Evolutionary conservation across 345 rosid genomes (phyloP), one percentile per base, ranked within the genome.

Genomic region (Murraya paniculata): DNA sequence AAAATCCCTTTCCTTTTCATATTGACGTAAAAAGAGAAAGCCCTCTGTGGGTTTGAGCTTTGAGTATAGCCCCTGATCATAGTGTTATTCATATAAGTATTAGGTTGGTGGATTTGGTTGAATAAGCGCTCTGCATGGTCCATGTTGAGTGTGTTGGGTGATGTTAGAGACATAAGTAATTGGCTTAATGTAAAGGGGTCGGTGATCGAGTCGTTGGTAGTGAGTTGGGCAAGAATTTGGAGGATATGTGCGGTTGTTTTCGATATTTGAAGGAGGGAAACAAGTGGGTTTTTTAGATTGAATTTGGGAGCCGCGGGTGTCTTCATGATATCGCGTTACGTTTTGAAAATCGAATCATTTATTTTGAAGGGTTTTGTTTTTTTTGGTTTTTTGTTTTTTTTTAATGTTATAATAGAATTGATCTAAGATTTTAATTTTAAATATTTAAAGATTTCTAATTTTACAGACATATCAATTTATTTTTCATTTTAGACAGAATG

Each of bases 221-320:
- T 71, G 75, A 84, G 77, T 57, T 78, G 90, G 70, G 87, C 84
- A 58, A 84, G 88, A 74, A 84, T 80, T 78, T 85, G 84, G 77
- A 35, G 84, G 79, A 87, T 76, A 41, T 83, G 87, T 61, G 81
- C 57, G 31, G 55, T 35, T 66, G 81, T 57, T 74, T 74, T 81
- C 74, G 84, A 78, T 22, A 56, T 55, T 50, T 73, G 88, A 28
- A 83, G 77, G 33, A 88, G 79, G 7, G 79, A 73, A 45, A 80
- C 14, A 62, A 80, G 71, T 25, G 79, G 76, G 68, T 25, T 39
- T 62, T 41, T 53, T 28, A 60, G 59, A 25, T 50, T 65, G 56
- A 60, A 13, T 33, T 68, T 73, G 9, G 80, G 62, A 4, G 48
- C 28, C 11, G 78, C 72, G 71, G 30, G 56, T 56, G 30, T 38